Evolutionary conservation across 1,284 basidiomycete genomes (phyloP).

Genomic region (Rhodotorula sp.): DNA sequence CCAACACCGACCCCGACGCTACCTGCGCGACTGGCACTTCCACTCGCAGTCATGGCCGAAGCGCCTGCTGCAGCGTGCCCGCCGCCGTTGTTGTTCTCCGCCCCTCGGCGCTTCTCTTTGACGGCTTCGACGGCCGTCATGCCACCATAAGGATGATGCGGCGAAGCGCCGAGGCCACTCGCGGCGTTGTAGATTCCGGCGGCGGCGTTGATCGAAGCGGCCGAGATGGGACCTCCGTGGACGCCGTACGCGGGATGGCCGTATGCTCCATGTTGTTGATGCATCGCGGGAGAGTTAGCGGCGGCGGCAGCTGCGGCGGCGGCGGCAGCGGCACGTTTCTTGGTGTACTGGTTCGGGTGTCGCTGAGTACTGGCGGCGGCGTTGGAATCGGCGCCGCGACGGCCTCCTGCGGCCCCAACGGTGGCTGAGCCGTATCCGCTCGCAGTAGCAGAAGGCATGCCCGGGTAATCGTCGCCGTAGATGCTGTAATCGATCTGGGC

Average conservation of each 20-base stretch:
- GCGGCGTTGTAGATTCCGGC: constrained; percentile 22
- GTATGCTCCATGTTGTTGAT: constrained; percentile 1
- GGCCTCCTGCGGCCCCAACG: neutral
- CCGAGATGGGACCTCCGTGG: constrained; percentile 9
- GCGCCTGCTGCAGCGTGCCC: neutral
- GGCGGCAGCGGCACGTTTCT: constrained; percentile 24
- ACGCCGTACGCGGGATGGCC: neutral
- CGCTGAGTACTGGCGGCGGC: constrained; percentile 14
- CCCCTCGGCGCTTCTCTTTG: constrained; percentile 29
- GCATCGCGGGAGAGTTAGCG: constrained; percentile 2
- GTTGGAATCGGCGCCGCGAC: neutral
- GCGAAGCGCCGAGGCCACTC: neutral
- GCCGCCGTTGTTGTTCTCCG: neutral
- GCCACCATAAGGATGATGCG: constrained; percentile 22
- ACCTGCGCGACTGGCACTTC: constrained; percentile 16
- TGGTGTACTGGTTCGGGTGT: constrained; percentile 43
- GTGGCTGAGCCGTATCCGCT: neutral
- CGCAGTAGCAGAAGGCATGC: neutral
- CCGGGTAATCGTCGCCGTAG: constrained; percentile 27
- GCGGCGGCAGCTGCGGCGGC: neutral
- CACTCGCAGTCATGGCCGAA: constrained; percentile 7
- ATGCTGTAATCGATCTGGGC: constrained; percentile 22
- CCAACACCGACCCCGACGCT: constrained; percentile 1
- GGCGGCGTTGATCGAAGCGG: constrained; percentile 3
- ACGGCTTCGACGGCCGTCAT: constrained; percentile 31